phyloP scores from a whole-genome alignment of 2,329 filamentous ascomycete genomes.

The Lecanicillium sp. region DNA sequence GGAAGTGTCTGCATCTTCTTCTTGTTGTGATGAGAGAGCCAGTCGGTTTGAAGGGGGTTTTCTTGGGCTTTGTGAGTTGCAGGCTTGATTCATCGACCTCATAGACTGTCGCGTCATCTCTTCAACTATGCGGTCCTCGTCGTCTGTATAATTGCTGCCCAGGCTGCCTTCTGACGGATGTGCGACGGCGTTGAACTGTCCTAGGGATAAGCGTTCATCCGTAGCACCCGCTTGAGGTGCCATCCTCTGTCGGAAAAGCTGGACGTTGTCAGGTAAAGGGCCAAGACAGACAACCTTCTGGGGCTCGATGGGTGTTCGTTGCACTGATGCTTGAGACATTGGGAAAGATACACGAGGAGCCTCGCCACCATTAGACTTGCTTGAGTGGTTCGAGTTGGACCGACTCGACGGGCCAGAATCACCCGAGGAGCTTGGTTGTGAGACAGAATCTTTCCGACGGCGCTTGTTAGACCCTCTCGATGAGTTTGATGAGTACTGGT shows the following conservation, averaged over 20 bases:
- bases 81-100: constrained; percentile 6
- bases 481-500: constrained; percentile 12
- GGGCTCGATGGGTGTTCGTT: constrained; percentile 43
- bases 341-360: constrained; percentile 13
- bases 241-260: constrained; percentile 16
- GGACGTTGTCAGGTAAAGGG: constrained; percentile 40
- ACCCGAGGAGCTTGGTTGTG: constrained; percentile 10
- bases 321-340: constrained; percentile 18
- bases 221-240: constrained; percentile 2
- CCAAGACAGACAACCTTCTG: constrained; percentile 47
- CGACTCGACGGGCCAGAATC: constrained; percentile 19
- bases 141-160: constrained; percentile 49
- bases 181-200: constrained; percentile 1
- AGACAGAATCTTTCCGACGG: constrained; percentile 7
- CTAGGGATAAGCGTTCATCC: neutral
- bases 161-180: constrained; percentile 33
- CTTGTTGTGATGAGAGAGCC: neutral
- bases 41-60: constrained; percentile 7
- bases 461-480: constrained; percentile 12
- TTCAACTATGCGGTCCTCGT: constrained; percentile 33
- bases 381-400: constrained; percentile 17
- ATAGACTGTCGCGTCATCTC: constrained; percentile 19
- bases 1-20: neutral
- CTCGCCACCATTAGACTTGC: constrained; percentile 14
- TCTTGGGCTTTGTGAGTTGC: constrained; percentile 1